phyloP scores from a whole-genome alignment of 345 rosid genomes.

The Anastatica hierochuntica region DNA sequence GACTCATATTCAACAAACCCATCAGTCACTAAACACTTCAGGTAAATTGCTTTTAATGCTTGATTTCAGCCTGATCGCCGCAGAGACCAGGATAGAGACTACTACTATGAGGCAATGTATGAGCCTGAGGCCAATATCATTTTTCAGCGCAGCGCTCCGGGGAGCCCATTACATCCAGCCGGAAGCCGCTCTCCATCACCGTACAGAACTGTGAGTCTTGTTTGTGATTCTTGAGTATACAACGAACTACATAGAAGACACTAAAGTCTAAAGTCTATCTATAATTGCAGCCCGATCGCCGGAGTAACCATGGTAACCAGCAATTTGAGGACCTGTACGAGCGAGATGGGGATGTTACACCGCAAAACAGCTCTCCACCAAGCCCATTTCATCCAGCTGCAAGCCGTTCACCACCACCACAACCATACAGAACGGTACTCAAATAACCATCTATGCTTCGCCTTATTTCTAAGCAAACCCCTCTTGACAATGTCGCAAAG shows the following conservation, averaged over 20 bases:
- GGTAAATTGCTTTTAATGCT: not conserved
- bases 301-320: slow-evolving; percentile 5
- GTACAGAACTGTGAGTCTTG: slow-evolving; percentile 13
- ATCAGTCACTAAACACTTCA: not conserved
- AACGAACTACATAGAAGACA: slow-evolving; percentile 4
- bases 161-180: slow-evolving; percentile 15
- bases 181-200: slow-evolving; percentile 22
- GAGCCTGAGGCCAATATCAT: slow-evolving; percentile 13
- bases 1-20: not conserved
- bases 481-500: not conserved
- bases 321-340: slow-evolving; percentile 12
- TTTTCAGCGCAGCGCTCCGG: slow-evolving; percentile 15
- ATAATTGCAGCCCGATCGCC: slow-evolving; percentile 6
- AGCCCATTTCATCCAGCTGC: slow-evolving; percentile 20
- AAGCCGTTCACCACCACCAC: slow-evolving; percentile 9
- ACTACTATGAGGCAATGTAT: slow-evolving; percentile 22
- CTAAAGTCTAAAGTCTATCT: not conserved
- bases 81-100: not conserved
- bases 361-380: slow-evolving; percentile 17
- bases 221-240: not conserved
- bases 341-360: slow-evolving; percentile 11
- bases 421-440: slow-evolving; percentile 9
- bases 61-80: slow-evolving; percentile 23
- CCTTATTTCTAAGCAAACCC: no score
- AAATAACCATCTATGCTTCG: no score